Conservation (phyloP, 257 asterid species). For the Solanum appendiculatum region DNA sequence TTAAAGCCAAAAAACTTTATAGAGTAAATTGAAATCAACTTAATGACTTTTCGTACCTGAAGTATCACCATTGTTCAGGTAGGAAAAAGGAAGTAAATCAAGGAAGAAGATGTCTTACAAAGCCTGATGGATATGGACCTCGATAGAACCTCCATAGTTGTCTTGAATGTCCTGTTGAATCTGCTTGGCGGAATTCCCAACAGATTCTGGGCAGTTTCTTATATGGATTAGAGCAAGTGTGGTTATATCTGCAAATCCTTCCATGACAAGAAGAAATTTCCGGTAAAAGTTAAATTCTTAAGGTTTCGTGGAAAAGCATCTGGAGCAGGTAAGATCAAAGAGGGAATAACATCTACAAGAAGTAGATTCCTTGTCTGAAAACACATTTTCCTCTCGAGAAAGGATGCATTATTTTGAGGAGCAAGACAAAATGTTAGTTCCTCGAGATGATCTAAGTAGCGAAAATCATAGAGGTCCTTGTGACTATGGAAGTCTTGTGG, state of each 20-base stretch:
- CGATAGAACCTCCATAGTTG: not conserved
- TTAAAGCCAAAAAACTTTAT: too few species aligned
- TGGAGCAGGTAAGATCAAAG: not conserved
- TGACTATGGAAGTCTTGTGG: not conserved
- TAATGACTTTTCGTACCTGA: too few species aligned
- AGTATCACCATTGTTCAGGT: not conserved
- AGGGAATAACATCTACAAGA: too few species aligned
- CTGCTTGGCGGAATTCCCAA: slow-evolving; percentile 12
- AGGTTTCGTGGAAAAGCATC: slow-evolving; percentile 6
- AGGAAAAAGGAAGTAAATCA: too few species aligned
- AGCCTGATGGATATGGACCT: not conserved
- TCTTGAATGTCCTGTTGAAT: slow-evolving; percentile 15
- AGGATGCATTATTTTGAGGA: too few species aligned
- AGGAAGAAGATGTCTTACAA: too few species aligned
- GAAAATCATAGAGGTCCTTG: not conserved
- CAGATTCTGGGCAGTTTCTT: not conserved
- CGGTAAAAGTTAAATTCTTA: not conserved
- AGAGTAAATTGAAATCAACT: too few species aligned
- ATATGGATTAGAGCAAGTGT: slow-evolving; percentile 9
- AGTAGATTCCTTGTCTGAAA: too few species aligned
- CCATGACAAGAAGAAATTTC: not conserved
- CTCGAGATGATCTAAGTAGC: slow-evolving; percentile 5
- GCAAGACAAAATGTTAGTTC: not conserved
- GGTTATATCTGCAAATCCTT: slow-evolving; percentile 4
- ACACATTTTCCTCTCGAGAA: too few species aligned